Evolutionary conservation across 371 early-diverging fungal genomes (phyloP).

Genomic region (Mortierella sp.): DNA sequence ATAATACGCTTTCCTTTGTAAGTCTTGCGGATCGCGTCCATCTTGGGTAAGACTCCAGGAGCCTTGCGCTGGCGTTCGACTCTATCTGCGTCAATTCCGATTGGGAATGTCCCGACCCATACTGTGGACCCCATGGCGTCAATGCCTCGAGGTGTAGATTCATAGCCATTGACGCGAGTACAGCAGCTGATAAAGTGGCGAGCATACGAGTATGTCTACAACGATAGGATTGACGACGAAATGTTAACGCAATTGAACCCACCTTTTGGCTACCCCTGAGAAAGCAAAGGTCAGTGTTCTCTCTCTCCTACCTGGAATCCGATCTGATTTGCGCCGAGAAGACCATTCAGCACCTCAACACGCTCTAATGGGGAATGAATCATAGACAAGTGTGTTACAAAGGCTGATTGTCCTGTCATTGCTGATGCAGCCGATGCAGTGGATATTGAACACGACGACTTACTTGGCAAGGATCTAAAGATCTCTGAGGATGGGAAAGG

Average conservation of each 20-base stretch:
- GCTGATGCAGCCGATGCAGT: not conserved
- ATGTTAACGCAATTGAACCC: not conserved
- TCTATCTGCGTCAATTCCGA: constrained; percentile 90
- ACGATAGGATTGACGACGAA: not conserved
- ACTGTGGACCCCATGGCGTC: constrained; percentile 79
- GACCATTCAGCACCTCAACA: constrained; percentile 90
- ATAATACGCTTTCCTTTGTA: constrained; percentile 95
- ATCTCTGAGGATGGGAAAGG: constrained; percentile 96
- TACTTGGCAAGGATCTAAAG: constrained; percentile 91
- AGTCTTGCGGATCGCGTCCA: constrained; percentile 81
- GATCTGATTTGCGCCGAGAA: constrained; percentile 92
- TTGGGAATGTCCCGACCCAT: constrained; percentile 92
- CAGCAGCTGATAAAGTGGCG: constrained; percentile 96
- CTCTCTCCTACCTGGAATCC: constrained; percentile 90
- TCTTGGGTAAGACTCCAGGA: constrained; percentile 71
- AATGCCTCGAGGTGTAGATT: constrained; percentile 85
- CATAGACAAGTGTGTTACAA: not conserved
- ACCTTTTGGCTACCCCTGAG: too few relatives aligned
- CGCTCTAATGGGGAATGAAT: constrained; percentile 66
- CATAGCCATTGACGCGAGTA: constrained; percentile 88
- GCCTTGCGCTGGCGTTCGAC: constrained; percentile 59
- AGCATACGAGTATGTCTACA: constrained; percentile 92
- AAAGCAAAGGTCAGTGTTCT: too few relatives aligned
- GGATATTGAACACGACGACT: constrained; percentile 26
- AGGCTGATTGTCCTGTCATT: too few relatives aligned